Evolutionary conservation across 305 asterid genomes (phyloP).

Genomic region (Fraxinus latifolia): DNA sequence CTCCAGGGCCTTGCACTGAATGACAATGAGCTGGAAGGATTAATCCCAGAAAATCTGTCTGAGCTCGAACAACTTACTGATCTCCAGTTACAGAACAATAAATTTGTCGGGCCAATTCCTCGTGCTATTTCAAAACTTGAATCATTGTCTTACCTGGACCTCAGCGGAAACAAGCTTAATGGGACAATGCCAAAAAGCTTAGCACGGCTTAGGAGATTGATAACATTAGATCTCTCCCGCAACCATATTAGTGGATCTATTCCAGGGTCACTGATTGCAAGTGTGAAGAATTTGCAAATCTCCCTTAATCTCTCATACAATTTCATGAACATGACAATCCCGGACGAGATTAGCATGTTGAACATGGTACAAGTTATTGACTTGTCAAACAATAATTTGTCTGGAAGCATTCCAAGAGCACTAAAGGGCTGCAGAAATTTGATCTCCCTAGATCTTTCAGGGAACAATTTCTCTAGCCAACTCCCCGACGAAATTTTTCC

Average conservation of each 20-base stretch:
- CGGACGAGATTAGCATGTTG: slow-evolving; percentile 54
- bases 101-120: slow-evolving; percentile 52
- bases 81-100: slow-evolving; percentile 51
- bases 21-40: slow-evolving; percentile 53
- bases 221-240: slow-evolving; percentile 54
- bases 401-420: slow-evolving; percentile 54
- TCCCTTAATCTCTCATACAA: slow-evolving; percentile 68
- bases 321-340: slow-evolving; percentile 50
- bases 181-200: slow-evolving; percentile 58
- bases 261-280: slow-evolving; percentile 44
- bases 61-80: slow-evolving; percentile 49
- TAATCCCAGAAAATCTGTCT: slow-evolving; percentile 50
- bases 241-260: slow-evolving; percentile 54
- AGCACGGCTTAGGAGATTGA: slow-evolving; percentile 37
- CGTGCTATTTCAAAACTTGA: slow-evolving; percentile 44
- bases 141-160: slow-evolving; percentile 50
- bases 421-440: slow-evolving; percentile 57
- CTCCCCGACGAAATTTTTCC: slow-evolving; percentile 38
- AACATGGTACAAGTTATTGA: slow-evolving; percentile 77
- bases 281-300: slow-evolving; percentile 59
- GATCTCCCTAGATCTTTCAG: slow-evolving; percentile 57
- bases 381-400: slow-evolving; percentile 55
- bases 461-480: slow-evolving; percentile 50
- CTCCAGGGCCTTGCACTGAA: slow-evolving; percentile 60
- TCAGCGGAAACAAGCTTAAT: slow-evolving; percentile 60